Base-by-base conservation (phyloP, 2,329 filamentous ascomycete genomes). In the Phoma sp. region DNA sequence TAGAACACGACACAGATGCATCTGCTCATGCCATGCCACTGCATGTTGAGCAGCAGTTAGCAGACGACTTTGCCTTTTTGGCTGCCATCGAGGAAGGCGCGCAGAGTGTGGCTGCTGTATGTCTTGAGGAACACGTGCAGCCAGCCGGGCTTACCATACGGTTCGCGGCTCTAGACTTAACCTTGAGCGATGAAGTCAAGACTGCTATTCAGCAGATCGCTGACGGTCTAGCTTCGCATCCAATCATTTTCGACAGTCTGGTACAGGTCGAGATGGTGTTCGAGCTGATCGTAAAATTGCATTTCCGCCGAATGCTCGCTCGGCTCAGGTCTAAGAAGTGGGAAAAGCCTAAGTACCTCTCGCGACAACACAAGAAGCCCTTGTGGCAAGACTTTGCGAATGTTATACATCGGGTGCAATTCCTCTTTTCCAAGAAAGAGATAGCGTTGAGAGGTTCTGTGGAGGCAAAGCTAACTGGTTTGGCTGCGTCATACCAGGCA, bases 71-170 rank as follows among this genome's bases (percentile, higher is more conserved):
- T 21, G 52, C 52, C 6, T 50, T 45, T 15, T 22, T 55, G n/a
- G 52, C 52, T 21, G 40, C 52, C 5, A 32, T 55, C 3, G 52
- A 55, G n/a, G 52, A 55, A 46, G 52, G 52, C 12, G 52, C 52
- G 1, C 52, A 55, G 13, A 55, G 52, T 22, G 52, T 55, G 19
- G 52, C 52, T 40, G 52, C 52, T 13, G 52, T 45, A 5, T 55
- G 52, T 27, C 24, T 55, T 7, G 52, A 55, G 33, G 45, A 55
- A 24, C 52, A 49, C n/a, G 25, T 35, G 10, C 33, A 44, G 7
- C 29, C 40, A n/a, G 19, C 19, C 3, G 19, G 36, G 6, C 45
- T 55, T 4, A 45, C 35, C 3, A 19, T 55, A 35, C 52, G 52
- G 2, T 55, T 55, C n/a, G 52, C 52, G 13, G 52, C 52, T 15